Conservation (phyloP, 805 yeast species). For the Yamadazyma ubonensis region DNA sequence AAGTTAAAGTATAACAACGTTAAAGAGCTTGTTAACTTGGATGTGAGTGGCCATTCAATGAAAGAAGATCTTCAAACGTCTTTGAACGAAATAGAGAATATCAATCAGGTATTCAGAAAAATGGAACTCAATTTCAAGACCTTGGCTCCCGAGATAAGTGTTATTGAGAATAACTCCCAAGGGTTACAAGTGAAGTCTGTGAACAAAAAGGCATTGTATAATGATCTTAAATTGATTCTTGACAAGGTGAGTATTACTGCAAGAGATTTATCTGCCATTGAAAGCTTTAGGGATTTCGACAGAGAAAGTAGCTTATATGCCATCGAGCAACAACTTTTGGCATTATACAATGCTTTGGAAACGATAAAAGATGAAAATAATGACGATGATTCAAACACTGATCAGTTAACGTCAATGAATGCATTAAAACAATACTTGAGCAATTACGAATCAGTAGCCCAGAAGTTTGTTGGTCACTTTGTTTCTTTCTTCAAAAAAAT, state of each 20-base stretch:
- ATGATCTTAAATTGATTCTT: slow-evolving; percentile 65
- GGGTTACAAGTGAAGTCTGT: slow-evolving; percentile 83
- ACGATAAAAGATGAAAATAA: slow-evolving; percentile 47
- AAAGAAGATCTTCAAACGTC: slow-evolving; percentile 35
- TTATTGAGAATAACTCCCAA: slow-evolving; percentile 70
- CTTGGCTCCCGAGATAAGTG: slow-evolving; percentile 63
- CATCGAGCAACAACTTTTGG: slow-evolving; percentile 56
- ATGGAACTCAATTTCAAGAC: slow-evolving; percentile 40
- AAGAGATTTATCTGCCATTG: slow-evolving; percentile 47
- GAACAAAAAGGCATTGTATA: slow-evolving; percentile 73
- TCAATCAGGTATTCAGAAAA: slow-evolving; percentile 36
- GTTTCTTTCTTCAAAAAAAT: slow-evolving; percentile 31
- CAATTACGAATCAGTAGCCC: slow-evolving; percentile 56
- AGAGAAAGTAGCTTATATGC: slow-evolving; percentile 41
- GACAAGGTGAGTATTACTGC: slow-evolving; percentile 68
- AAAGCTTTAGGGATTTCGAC: slow-evolving; percentile 48
- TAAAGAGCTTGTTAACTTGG: slow-evolving; percentile 39
- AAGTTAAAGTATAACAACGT: slow-evolving; percentile 63
- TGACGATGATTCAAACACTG: slow-evolving; percentile 30
- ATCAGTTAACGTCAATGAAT: slow-evolving; percentile 58
- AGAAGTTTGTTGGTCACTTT: slow-evolving; percentile 49
- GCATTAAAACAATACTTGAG: slow-evolving; percentile 68
- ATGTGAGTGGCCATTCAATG: slow-evolving; percentile 33
- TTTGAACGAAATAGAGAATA: slow-evolving; percentile 35
- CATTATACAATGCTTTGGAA: slow-evolving; percentile 60